These are phyloP conservation scores for Aspergillus olivimuriae DNA, from an alignment of 495 filamentous ascomycete genomes.

Conservation along the genomic window DNA sequence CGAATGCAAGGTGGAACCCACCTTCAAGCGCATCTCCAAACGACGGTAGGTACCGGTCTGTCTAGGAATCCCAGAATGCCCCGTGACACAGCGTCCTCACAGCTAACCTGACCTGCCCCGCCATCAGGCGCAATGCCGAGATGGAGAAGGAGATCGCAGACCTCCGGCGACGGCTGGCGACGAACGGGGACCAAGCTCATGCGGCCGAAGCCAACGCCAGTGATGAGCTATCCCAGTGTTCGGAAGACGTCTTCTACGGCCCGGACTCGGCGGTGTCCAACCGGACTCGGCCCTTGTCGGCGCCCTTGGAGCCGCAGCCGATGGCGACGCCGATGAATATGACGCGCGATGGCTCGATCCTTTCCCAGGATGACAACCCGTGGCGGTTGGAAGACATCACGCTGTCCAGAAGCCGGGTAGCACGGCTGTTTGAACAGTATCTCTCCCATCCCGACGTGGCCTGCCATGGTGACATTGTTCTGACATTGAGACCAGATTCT, in stretches of 20 bases:
- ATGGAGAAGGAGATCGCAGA: constrained; percentile 46
- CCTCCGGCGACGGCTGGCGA: constrained; percentile 38
- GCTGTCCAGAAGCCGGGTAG: constrained; percentile 31
- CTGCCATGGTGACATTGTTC: background rate
- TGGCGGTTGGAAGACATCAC: constrained; percentile 41
- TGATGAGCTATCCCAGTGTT: constrained; percentile 34
- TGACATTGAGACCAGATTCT: constrained; percentile 47
- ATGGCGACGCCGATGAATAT: constrained; percentile 35
- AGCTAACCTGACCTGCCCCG: constrained; percentile 6
- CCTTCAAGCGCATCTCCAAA: constrained; percentile 44
- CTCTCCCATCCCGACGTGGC: background rate
- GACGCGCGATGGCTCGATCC: constrained; percentile 33
- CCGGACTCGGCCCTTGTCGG: constrained; percentile 30
- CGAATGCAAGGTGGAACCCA: constrained; percentile 44
- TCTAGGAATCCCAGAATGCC: no score
- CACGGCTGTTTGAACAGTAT: constrained; percentile 42
- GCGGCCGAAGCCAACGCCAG: constrained; percentile 22
- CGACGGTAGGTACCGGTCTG: no score
- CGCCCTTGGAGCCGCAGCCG: constrained; percentile 30
- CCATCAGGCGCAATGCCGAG: constrained; percentile 41
- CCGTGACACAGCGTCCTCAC: background rate
- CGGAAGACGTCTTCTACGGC: constrained; percentile 32
- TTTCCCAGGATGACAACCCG: constrained; percentile 32
- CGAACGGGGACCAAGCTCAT: constrained; percentile 24
- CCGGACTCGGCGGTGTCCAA: constrained; percentile 26